These are phyloP conservation scores for Lentinula novae-zelandiae DNA, from an alignment of 1,284 basidiomycete species.

Conservation along the genomic window DNA sequence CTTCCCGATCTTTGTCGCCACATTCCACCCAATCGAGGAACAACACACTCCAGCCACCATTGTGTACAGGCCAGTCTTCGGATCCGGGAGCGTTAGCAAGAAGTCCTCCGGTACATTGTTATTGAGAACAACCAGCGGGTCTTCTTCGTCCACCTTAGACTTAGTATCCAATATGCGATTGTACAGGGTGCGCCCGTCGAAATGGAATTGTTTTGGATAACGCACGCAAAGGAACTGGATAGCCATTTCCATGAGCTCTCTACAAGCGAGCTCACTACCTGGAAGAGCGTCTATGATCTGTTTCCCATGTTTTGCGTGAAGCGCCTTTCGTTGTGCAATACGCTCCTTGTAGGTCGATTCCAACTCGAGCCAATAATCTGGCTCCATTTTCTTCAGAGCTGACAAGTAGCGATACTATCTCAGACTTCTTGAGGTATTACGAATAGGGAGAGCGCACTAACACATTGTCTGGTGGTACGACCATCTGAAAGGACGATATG, in stretches of 20 bases:
- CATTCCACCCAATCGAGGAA: constrained; percentile 47
- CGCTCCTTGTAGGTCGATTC: constrained; percentile 45
- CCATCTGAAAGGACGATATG: constrained; percentile 53
- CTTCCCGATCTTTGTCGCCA: constrained; percentile 41
- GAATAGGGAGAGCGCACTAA: constrained; percentile 21
- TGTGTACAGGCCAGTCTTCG: constrained; percentile 36
- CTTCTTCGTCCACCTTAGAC: constrained; percentile 23
- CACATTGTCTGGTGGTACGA: constrained; percentile 51
- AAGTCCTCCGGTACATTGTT: constrained; percentile 51
- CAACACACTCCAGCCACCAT: constrained; percentile 39
- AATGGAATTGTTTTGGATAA: constrained; percentile 42
- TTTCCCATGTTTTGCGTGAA: constrained; percentile 34
- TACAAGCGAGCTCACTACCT: constrained; percentile 38
- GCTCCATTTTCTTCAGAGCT: constrained; percentile 46
- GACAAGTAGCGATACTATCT: neutral
- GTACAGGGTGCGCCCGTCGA: constrained; percentile 30
- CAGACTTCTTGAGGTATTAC: neutral
- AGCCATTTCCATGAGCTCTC: constrained; percentile 47
- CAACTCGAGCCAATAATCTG: constrained; percentile 51
- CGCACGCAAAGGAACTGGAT: constrained; percentile 44
- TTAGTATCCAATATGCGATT: constrained; percentile 38
- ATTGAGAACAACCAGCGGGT: constrained; percentile 40
- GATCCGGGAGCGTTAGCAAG: constrained; percentile 35
- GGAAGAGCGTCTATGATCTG: constrained; percentile 36
- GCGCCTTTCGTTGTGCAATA: constrained; percentile 35